Percentiles rank a stretch among this genome's conserved stretches.
Evolutionary conservation across 176 grass and related monocot genomes (phyloP).

Genomic region (Ensete glaucum): DNA sequence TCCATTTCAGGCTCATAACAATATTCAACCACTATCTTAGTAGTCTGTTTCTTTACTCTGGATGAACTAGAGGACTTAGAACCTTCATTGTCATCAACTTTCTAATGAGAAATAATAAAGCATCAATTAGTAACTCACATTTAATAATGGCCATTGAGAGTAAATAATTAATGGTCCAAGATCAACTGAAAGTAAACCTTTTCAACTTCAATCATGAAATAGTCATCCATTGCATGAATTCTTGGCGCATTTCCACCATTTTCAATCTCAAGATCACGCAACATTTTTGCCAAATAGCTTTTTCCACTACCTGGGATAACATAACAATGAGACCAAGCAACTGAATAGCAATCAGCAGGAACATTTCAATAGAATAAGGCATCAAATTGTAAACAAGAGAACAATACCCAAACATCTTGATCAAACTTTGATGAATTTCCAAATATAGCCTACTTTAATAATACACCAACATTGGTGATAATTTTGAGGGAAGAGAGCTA

Average conservation of each 20-base stretch:
- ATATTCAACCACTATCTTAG: slow-evolving; percentile 95
- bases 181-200: slow-evolving; percentile 44
- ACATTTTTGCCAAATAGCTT: slow-evolving; percentile 82
- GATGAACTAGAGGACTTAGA: slow-evolving; percentile 51
- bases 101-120: slow-evolving; percentile 27
- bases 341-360: background rate
- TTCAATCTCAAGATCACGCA: slow-evolving; percentile 87
- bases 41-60: slow-evolving; percentile 72
- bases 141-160: background rate
- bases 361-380: background rate
- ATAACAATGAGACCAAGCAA: background rate
- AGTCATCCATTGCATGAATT: slow-evolving; percentile 98
- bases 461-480: too few relatives aligned
- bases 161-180: background rate
- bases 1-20: slow-evolving; percentile 99
- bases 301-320: slow-evolving; percentile 78
- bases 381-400: background rate
- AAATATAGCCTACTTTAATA: too few relatives aligned
- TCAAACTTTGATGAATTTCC: background rate
- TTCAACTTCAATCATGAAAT: slow-evolving; percentile 99
- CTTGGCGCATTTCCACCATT: slow-evolving; percentile 84
- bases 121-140: background rate
- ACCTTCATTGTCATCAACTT: slow-evolving; percentile 53
- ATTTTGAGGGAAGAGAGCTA: too few relatives aligned
- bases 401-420: background rate